These are phyloP conservation scores for Polygonum aviculare DNA, from an alignment of 148 eudicot genomes.

Conservation along the genomic window DNA sequence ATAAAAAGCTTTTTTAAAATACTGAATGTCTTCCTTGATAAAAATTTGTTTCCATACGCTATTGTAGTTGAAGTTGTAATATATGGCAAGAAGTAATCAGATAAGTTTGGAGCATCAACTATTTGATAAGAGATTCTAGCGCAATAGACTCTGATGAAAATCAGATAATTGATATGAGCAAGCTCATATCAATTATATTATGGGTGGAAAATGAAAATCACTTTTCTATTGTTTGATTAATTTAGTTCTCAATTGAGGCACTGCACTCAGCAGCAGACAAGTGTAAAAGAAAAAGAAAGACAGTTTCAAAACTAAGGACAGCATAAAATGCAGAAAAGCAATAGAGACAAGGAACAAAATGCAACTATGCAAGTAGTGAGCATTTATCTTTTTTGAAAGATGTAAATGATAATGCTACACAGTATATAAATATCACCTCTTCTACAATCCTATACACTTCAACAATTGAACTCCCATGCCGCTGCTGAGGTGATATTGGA, in stretches of 20 bases:
- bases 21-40: background rate
- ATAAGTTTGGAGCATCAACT: conserved; percentile 1
- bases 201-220: background rate
- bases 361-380: background rate
- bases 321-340: background rate
- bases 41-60: background rate
- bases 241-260: background rate
- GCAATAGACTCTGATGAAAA: background rate
- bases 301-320: background rate
- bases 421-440: conserved; percentile 48
- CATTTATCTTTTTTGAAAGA: background rate
- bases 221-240: background rate
- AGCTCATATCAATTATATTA: background rate
- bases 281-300: background rate
- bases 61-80: background rate
- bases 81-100: background rate
- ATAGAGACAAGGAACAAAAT: conserved; percentile 3
- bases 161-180: background rate
- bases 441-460: conserved; percentile 97
- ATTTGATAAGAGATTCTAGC: background rate
- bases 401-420: conserved; percentile 9
- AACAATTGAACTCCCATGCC: conserved; percentile 95
- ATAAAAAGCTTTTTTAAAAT: background rate
- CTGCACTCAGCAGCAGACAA: background rate
- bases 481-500: conserved; percentile 84